Evolutionary conservation across 2,329 filamentous ascomycete species (phyloP).

Genomic region (Aspergillus hortae): DNA sequence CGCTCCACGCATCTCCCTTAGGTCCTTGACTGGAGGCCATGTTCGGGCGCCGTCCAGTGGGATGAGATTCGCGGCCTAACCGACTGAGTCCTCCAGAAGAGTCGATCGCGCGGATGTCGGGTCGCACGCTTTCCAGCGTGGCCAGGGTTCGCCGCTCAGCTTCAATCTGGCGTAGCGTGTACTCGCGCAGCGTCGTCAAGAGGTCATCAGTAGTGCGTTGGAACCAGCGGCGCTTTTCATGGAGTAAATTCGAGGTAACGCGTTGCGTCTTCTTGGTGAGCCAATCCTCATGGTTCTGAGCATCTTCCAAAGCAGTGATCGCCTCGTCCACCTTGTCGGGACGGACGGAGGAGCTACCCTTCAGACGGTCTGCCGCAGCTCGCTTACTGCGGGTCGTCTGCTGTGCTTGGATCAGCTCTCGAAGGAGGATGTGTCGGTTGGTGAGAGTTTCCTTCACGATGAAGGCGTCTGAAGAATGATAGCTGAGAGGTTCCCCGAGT

Average conservation of each 20-base stretch:
- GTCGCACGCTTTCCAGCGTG: slow-evolving; percentile 86
- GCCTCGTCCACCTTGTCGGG: slow-evolving; percentile 97
- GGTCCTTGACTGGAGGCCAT: slow-evolving; percentile 87
- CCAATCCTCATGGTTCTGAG: slow-evolving; percentile 73
- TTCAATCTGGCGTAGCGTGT: slow-evolving; percentile 91
- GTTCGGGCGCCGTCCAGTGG: slow-evolving; percentile 67
- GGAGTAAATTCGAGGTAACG: slow-evolving; percentile 82
- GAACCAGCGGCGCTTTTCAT: slow-evolving; percentile 90
- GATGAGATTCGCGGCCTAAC: slow-evolving; percentile 83
- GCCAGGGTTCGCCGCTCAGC: slow-evolving; percentile 88
- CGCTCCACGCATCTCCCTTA: slow-evolving; percentile 97
- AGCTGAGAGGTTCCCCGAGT: slow-evolving; percentile 86
- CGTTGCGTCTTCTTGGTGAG: slow-evolving; percentile 81
- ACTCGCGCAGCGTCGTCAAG: slow-evolving; percentile 79
- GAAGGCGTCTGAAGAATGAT: slow-evolving; percentile 92
- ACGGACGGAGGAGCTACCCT: slow-evolving; percentile 79
- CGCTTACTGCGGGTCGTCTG: slow-evolving; percentile 78
- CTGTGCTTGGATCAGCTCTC: slow-evolving; percentile 88
- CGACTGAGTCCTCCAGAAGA: slow-evolving; percentile 83
- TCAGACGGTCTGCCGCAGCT: slow-evolving; percentile 81
- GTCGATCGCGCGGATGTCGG: slow-evolving; percentile 91
- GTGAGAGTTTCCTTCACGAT: slow-evolving; percentile 98
- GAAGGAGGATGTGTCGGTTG: slow-evolving; percentile 92
- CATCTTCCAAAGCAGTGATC: slow-evolving; percentile 86
- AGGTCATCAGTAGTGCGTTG: slow-evolving; percentile 80